Evolutionary conservation across 495 filamentous ascomycete species (phyloP).

Genomic region (Neurospora discreta): DNA sequence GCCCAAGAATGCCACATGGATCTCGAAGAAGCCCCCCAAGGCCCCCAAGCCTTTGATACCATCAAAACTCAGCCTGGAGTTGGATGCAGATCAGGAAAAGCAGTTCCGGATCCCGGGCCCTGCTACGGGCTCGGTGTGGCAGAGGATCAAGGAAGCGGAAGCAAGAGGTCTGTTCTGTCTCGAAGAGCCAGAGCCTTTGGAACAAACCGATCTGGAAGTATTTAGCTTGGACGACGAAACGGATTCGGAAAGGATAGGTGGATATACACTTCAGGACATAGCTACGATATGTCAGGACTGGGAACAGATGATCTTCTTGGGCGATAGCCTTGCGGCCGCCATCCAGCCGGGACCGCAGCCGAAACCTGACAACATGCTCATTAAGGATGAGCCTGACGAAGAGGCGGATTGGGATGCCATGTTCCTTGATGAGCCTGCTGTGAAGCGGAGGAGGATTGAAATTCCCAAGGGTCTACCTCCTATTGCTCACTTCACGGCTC

Average conservation of each 20-base stretch:
- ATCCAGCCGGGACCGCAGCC: conserved; percentile 9
- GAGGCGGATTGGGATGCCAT: conserved; percentile 45
- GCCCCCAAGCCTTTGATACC: conserved; percentile 71
- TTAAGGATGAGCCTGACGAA: conserved; percentile 30
- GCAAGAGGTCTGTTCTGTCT: conserved; percentile 47
- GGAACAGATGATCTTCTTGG: conserved; percentile 45
- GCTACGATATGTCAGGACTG: conserved; percentile 75
- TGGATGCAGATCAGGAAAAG: conserved; percentile 70
- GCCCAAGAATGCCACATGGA: conserved; percentile 57
- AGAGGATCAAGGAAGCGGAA: conserved; percentile 46
- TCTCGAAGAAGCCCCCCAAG: conserved; percentile 58
- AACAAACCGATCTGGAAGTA: conserved; percentile 47
- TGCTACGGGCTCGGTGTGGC: conserved; percentile 27
- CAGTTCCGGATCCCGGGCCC: conserved; percentile 58
- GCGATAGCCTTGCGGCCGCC: conserved; percentile 11
- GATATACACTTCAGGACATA: conserved; percentile 62
- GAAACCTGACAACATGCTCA: conserved; percentile 14
- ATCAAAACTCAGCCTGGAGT: conserved; percentile 76
- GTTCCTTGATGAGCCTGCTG: conserved; percentile 30
- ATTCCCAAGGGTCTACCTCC: conserved; percentile 29
- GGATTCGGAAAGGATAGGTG: conserved; percentile 55
- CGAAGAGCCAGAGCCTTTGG: conserved; percentile 33
- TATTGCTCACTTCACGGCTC: conserved; percentile 28
- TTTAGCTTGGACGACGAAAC: conserved; percentile 40
- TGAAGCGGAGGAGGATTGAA: conserved; percentile 28